Conservation (phyloP, 2,329 filamentous ascomycete species). For the Colletotrichum kahawae region DNA sequence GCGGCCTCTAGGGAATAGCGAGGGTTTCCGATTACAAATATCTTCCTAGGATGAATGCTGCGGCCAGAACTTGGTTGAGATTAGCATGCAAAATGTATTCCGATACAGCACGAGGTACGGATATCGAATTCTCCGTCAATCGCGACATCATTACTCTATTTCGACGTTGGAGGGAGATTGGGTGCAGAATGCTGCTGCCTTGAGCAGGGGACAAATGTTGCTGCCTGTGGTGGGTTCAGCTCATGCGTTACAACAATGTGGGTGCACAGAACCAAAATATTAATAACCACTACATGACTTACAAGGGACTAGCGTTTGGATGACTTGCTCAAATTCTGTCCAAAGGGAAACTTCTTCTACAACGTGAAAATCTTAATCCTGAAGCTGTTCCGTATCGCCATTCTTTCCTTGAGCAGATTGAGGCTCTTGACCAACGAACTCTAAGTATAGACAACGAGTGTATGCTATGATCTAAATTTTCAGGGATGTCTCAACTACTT, state of each 20-base stretch:
- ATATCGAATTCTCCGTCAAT: background rate
- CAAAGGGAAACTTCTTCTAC: background rate
- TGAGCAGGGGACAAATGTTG: slow-evolving; percentile 5
- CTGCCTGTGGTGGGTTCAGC: slow-evolving; percentile 4
- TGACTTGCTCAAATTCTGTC: background rate
- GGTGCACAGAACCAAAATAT: background rate
- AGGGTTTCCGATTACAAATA: background rate
- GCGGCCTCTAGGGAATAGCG: background rate
- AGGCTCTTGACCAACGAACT: background rate
- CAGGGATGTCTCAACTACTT: background rate
- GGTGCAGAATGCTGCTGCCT: slow-evolving; percentile 7
- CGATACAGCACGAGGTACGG: background rate
- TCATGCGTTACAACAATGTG: background rate
- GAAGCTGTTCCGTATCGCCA: background rate
- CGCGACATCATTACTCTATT: background rate
- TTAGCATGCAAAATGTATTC: background rate
- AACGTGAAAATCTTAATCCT: background rate
- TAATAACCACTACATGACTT: background rate
- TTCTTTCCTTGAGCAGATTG: background rate
- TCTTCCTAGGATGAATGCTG: background rate
- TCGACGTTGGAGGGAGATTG: background rate
- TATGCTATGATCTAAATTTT: background rate
- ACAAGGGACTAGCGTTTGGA: background rate
- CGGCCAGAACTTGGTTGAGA: background rate
- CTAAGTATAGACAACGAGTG: background rate